Conservation (phyloP, 2,329 filamentous ascomycete genomes). For the Diaporthe nobilis region DNA sequence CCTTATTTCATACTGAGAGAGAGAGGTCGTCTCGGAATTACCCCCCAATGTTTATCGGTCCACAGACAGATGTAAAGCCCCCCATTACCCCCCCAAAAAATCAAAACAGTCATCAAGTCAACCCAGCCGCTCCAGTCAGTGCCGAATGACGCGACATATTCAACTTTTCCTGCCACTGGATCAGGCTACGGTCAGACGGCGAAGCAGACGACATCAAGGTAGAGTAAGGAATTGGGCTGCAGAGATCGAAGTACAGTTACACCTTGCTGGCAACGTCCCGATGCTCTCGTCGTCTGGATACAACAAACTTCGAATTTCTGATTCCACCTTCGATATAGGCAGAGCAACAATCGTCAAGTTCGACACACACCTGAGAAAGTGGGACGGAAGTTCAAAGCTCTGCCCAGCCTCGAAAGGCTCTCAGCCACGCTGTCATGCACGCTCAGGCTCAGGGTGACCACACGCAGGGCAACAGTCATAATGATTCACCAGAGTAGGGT, state of each 20-base stretch:
- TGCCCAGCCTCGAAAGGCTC: neutral
- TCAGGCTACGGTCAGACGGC: neutral
- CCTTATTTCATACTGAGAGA: slow-evolving; percentile 42
- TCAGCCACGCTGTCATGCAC: neutral
- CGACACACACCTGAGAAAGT: neutral
- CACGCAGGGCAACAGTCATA: neutral
- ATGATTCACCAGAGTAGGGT: neutral
- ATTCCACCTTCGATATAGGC: neutral
- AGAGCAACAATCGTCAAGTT: neutral
- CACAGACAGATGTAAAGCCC: slow-evolving; percentile 43
- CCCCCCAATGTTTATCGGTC: slow-evolving; percentile 43
- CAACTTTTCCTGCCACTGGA: neutral
- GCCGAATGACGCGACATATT: slow-evolving; percentile 9
- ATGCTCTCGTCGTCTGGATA: neutral
- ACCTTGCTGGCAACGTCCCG: neutral
- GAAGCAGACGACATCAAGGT: neutral
- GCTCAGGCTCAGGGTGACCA: neutral
- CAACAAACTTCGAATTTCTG: neutral
- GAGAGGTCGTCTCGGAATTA: slow-evolving; percentile 40
- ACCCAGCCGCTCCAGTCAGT: slow-evolving; percentile 16
- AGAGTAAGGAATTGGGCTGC: neutral
- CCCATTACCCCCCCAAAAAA: slow-evolving; percentile 39
- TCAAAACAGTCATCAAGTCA: slow-evolving; percentile 42
- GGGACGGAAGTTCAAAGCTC: neutral
- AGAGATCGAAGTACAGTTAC: neutral